phyloP scores from a whole-genome alignment of 2,329 filamentous ascomycete species.

The Claviceps sp. region DNA sequence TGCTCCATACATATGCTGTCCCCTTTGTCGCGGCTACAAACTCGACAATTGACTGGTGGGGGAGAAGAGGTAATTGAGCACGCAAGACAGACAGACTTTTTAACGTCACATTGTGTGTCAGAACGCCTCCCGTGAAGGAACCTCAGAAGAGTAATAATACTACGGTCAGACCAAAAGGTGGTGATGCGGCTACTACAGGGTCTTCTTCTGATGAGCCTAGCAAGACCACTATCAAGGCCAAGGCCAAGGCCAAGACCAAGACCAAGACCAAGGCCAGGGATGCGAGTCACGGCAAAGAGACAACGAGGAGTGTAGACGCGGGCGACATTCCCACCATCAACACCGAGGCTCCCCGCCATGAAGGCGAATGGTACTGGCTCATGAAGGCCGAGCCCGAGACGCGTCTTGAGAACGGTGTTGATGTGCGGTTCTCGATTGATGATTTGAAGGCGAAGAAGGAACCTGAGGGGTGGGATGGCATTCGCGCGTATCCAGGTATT shows the following conservation, averaged over 20 bases:
- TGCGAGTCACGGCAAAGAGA: not conserved
- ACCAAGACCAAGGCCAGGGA: not conserved
- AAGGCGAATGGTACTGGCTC: conserved; percentile 52
- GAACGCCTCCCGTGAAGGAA: not conserved
- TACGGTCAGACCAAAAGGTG: not conserved
- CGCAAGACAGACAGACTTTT: too few relatives aligned
- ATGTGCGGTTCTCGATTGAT: conserved; percentile 91
- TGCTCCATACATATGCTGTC: not conserved
- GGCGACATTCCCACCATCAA: conserved; percentile 24
- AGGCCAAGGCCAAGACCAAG: not conserved
- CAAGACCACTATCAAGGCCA: not conserved
- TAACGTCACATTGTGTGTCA: not conserved
- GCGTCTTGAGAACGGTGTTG: conserved; percentile 70
- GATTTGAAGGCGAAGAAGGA: conserved; percentile 59
- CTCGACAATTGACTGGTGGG: not conserved
- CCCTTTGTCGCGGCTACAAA: not conserved
- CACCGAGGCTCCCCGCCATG: conserved; percentile 24
- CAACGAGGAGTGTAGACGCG: conserved; percentile 8
- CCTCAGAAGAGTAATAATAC: not conserved
- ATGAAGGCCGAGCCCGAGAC: conserved; percentile 84
- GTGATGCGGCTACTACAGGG: not conserved
- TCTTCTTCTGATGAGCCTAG: not conserved
- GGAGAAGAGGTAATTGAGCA: not conserved
- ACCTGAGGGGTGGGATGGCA: conserved; percentile 82
- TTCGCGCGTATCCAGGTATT: conserved; percentile 34